Evolutionary conservation across 306 rosid species (phyloP), one percentile per base, ranked within the genome.

Genomic region (Quercus engelmannii): DNA sequence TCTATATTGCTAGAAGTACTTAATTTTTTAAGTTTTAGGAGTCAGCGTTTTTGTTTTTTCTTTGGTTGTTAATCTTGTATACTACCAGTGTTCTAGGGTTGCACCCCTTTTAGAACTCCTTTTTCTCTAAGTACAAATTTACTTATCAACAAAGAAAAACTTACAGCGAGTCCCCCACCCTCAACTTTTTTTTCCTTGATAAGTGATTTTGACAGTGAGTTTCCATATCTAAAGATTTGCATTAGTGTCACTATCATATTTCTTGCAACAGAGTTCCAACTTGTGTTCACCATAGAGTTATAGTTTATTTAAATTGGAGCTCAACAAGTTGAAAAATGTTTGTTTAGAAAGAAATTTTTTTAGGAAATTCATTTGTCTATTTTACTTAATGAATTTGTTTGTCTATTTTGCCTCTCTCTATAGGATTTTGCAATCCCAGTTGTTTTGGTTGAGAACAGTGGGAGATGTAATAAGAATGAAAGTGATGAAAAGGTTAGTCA

Each of bases 391-490:
- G 54, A 58, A 33, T 61, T 72, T 12, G 31, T 68, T 30, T 14
- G 18, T 69, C 28, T 52, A 28, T 74, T 52, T 75, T 10, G 31
- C 70, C 26, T 75, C 57, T 25, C 56, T 58, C 78, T 71, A 23
- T 76, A 95, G 99, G 98, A 78, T 71, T 76, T 79, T 41, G 19
- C 80, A 2, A 83, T 93, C 85, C 97, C 98, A 28, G 91, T 91
- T 82, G 97, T 91, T 80, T 90, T 93, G 88, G 93, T 89, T 38
- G 99, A 95, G 88, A 95, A 95, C 91, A 93, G 99, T 75, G 99
- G 92, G 55, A 89, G 96, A 85, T 95, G 99, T 87, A 89, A 85
- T 84, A 93, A 90, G 86, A 93, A 93, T 74, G 98, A 89, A 9
- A 82, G 55, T 41, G 97, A 93, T 26, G 99, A 95, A 82, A 93